Percentiles rank a stretch among this genome's conserved stretches.
Evolutionary conservation across 2,329 filamentous ascomycete species (phyloP).

Genomic region (Pseudogymnoascus sp.): DNA sequence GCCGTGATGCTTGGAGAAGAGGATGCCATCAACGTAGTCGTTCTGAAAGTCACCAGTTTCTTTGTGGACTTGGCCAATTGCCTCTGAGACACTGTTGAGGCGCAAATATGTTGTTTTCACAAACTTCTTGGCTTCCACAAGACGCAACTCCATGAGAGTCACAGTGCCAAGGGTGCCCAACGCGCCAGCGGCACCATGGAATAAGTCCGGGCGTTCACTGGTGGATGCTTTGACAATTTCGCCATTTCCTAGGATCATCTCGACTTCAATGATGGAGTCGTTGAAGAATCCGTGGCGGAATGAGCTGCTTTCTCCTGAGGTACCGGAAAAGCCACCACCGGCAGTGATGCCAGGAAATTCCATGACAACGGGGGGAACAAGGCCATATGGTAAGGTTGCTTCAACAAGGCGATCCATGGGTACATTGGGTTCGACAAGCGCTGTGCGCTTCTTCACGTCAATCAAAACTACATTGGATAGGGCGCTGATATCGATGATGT

Average conservation of each 20-base stretch:
- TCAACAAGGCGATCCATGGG: slow-evolving; percentile 57
- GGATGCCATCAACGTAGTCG: slow-evolving; percentile 55
- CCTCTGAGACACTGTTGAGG: slow-evolving; percentile 34
- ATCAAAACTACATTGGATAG: slow-evolving; percentile 41
- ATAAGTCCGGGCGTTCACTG: slow-evolving; percentile 44
- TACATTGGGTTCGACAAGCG: slow-evolving; percentile 59
- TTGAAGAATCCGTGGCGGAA: slow-evolving; percentile 61
- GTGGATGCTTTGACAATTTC: slow-evolving; percentile 42
- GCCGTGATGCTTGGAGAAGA: slow-evolving; percentile 38
- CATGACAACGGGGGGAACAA: slow-evolving; percentile 58
- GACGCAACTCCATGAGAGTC: slow-evolving; percentile 50
- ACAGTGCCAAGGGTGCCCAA: slow-evolving; percentile 54
- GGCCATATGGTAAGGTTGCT: slow-evolving; percentile 43
- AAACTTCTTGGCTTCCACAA: slow-evolving; percentile 44
- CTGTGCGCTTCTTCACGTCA: slow-evolving; percentile 34
- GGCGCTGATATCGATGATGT: slow-evolving; percentile 37
- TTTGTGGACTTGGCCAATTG: slow-evolving; percentile 34
- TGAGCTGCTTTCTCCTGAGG: slow-evolving; percentile 57
- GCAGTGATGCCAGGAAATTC: slow-evolving; percentile 61
- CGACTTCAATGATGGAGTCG: slow-evolving; percentile 50
- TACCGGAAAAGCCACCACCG: slow-evolving; percentile 59
- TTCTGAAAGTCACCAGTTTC: slow-evolving; percentile 2
- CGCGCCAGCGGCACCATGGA: slow-evolving; percentile 50
- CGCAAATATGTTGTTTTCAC: slow-evolving; percentile 50
- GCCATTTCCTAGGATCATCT: slow-evolving; percentile 54